Evolutionary conservation across 2,329 filamentous ascomycete genomes (phyloP), one percentile per base, ranked within the genome.

Genomic region (Coniochaeta hoffmannii): DNA sequence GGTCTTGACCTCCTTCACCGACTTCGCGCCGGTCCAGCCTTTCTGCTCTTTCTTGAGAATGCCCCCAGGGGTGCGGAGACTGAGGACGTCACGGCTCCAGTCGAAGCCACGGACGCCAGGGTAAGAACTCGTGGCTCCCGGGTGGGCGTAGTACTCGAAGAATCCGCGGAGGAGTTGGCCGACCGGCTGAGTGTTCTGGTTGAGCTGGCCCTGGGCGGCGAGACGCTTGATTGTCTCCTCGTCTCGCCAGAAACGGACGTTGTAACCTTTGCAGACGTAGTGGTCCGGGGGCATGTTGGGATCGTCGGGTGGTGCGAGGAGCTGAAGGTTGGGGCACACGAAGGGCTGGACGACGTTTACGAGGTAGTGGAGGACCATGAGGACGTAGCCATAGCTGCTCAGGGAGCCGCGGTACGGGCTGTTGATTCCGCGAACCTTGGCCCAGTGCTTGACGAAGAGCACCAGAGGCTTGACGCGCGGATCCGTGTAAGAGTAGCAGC

Each of bases 301-400:
- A 72, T 60, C 1, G 68, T 67, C 73, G 9, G 69, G 72, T 10
- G 72, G 76, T 34, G 71, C 78, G 62, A 79, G 74, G 55, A 77
- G 71, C 66, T 95, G 90, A 2, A 97, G 77, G 64, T 97, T 96
- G 0, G 89, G 90, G 56, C 90, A 85, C 17, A 97, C 88, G 54
- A 90, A 90, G 0, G 92, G 91, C 50, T 83, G 76, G 1, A 82
- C 88, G 53, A 96, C 70, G 62, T 96, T 96, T 65, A 94, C 84
- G 28, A 96, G 80, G 65, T 93, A 96, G 70, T 97, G 92, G 15
- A 96, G 75, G 4, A 95, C 85, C 91, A 97, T 96, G 36, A 96
- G 74, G 5, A 94, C 90, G 69, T 93, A 97, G 52, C 92, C 91
- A 64, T 96, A 96, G 61, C 89, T 93, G 53, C 88, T 92, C 17